A percentile compares a stretch with the other conserved stretches of the same genome.
phyloP scores from a whole-genome alignment of 2,329 filamentous ascomycete genomes.

The Ophiostoma montium region DNA sequence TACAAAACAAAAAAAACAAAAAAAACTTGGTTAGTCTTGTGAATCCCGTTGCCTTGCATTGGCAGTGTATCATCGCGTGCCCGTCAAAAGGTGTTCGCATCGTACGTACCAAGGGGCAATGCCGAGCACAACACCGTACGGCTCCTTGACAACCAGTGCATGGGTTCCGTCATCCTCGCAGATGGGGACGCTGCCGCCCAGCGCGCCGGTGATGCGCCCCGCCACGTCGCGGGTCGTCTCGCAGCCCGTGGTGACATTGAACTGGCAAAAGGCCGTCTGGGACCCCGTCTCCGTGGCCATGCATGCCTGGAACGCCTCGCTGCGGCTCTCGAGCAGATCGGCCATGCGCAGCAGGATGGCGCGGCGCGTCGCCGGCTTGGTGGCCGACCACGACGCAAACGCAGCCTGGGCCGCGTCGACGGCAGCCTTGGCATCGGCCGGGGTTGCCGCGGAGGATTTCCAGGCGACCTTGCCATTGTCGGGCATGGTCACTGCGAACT shows the following conservation, averaged over 20 bases:
- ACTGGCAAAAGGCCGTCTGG: constrained; percentile 23
- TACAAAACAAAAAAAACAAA: constrained; percentile 23
- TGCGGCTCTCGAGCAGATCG: constrained; percentile 44
- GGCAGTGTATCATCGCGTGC: no score
- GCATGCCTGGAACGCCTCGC: constrained; percentile 45
- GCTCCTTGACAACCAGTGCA: constrained; percentile 58
- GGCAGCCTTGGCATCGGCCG: constrained; percentile 18
- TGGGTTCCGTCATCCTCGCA: not conserved
- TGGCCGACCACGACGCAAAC: constrained; percentile 53
- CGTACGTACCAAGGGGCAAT: constrained; percentile 73
- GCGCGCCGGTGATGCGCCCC: constrained; percentile 20
- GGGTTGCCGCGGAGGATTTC: constrained; percentile 15
- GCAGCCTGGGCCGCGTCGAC: constrained; percentile 43
- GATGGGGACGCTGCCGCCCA: not conserved
- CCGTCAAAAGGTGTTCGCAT: no score
- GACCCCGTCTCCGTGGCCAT: constrained; percentile 38
- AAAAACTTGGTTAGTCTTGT: no score
- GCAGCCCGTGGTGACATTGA: constrained; percentile 21
- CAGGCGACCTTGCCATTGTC: constrained; percentile 19
- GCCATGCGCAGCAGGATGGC: constrained; percentile 57
- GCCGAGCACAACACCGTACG: constrained; percentile 63
- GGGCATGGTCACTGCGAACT: constrained; percentile 15
- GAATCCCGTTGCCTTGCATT: no score
- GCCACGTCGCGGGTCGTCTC: constrained; percentile 27
- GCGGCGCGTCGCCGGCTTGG: constrained; percentile 45